Percentiles rank a stretch among this genome's conserved stretches.
phyloP scores from a whole-genome alignment of 2,329 filamentous ascomycete genomes.

The Biscogniauxia marginata region DNA sequence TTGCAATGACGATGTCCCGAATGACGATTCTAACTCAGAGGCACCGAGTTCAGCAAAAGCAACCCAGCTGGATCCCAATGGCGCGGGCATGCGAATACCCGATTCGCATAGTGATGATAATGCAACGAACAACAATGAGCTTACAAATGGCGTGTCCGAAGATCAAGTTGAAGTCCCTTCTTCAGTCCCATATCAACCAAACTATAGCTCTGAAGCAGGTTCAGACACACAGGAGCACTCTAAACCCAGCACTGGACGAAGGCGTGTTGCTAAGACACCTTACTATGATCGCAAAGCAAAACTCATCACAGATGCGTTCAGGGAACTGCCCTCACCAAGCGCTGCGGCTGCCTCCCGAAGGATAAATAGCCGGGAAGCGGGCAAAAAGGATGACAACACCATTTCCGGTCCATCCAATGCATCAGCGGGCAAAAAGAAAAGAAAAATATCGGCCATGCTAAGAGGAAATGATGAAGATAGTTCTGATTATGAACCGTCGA shows the following conservation, averaged over 20 bases:
- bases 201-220: neutral
- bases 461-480: slow-evolving; percentile 9
- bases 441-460: slow-evolving; percentile 24
- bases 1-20: neutral
- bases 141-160: neutral
- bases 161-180: slow-evolving; percentile 17
- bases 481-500: neutral
- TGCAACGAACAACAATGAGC: neutral
- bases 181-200: slow-evolving; percentile 14
- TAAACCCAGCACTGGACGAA: slow-evolving; percentile 22
- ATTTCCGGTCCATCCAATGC: slow-evolving; percentile 14
- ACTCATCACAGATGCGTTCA: slow-evolving; percentile 6
- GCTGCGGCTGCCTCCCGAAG: slow-evolving; percentile 14
- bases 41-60: too few relatives aligned
- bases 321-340: slow-evolving; percentile 18
- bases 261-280: slow-evolving; percentile 25
- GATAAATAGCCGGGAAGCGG: slow-evolving; percentile 5
- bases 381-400: neutral
- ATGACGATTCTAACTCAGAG: neutral
- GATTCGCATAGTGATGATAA: too few relatives aligned
- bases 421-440: slow-evolving; percentile 11
- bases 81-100: too few relatives aligned
- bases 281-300: slow-evolving; percentile 20
- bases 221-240: neutral
- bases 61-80: too few relatives aligned